These are phyloP conservation scores for Arthrinium phaeospermum DNA, from an alignment of 2,329 filamentous ascomycete species.

Conservation along the genomic window DNA sequence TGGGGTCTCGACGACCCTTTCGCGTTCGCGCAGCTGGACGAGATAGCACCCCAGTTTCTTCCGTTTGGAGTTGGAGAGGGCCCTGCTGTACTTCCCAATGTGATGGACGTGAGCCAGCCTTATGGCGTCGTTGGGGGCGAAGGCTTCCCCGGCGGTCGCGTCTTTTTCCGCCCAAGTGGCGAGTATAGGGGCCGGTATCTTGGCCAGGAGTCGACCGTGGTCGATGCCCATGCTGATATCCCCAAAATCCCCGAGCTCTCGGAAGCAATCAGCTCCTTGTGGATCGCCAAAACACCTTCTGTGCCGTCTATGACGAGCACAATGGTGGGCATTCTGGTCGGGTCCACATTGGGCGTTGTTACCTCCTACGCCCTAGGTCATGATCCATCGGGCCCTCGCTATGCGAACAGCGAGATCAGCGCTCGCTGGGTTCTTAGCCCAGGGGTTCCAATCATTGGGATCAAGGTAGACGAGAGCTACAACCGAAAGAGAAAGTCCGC, in stretches of 20 bases:
- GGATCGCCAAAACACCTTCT: constrained; percentile 83
- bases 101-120: constrained; percentile 87
- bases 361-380: constrained; percentile 79
- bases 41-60: constrained; percentile 74
- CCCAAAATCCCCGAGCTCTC: constrained; percentile 73
- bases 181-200: constrained; percentile 82
- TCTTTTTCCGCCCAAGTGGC: constrained; percentile 75
- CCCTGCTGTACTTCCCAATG: constrained; percentile 79
- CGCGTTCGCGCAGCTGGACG: constrained; percentile 76
- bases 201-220: constrained; percentile 62
- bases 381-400: constrained; percentile 63
- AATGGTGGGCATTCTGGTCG: constrained; percentile 80
- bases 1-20: constrained; percentile 83
- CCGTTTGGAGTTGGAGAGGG: constrained; percentile 82
- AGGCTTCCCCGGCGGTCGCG: constrained; percentile 81
- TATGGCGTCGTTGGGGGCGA: constrained; percentile 87
- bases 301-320: constrained; percentile 77
- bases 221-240: constrained; percentile 72
- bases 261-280: constrained; percentile 79
- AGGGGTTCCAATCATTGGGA: constrained; percentile 86
- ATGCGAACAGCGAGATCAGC: constrained; percentile 77
- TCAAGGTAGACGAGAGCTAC: constrained; percentile 85
- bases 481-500: constrained; percentile 71
- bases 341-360: constrained; percentile 82
- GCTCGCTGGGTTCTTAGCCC: constrained; percentile 90